Base-by-base conservation (phyloP, 805 yeast species). In the Pichia deserticola region DNA sequence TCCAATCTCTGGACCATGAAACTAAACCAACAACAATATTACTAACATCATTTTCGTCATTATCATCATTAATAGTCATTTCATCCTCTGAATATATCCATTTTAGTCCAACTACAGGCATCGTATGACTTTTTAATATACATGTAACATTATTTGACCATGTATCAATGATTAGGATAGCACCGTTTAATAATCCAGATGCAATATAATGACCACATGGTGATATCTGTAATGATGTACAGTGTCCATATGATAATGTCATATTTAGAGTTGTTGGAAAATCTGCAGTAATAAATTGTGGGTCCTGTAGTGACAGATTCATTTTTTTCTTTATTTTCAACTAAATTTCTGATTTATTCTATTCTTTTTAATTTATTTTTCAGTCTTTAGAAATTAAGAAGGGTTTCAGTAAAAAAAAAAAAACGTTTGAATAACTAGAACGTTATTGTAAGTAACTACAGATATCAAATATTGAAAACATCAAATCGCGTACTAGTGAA, bases 201-300 rank as follows among this genome's bases (percentile, higher is more conserved):
- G 96, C 96, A 5, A 89, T 65, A 60, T 90, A 90, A 62, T 88
- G 96, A 6, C 97, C 97, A 46, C 78, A 78, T 7, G 75, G 68
- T 57, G 81, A 86, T 69, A 81, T 86, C 61, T 77, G 78, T 38
- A 89, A 74, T 51, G 79, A 79, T 8, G 88, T 84, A 0, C 87
- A 75, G 41, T 80, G 78, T 1, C 89, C 84, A 48, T 79, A 80
- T 11, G 77, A 78, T 11, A 89, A 67, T 0, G 90, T 81, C 52
- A 81, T 81, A 2, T 85, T 77, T n/a, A 88, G 75, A 1, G 84
- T 76, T 53, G 90, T 96, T 0, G 98, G 98, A 59, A 78, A 90
- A 61, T 90, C 98, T 60, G 88, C 89, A 25, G 95, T 84, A 27
- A 92, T 89, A 2, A 92, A 81, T 64, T 89, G 88, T 4, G 97